These are phyloP conservation scores for Monilinia fructigena DNA, from an alignment of 2,329 filamentous ascomycete species.

Conservation along the genomic window DNA sequence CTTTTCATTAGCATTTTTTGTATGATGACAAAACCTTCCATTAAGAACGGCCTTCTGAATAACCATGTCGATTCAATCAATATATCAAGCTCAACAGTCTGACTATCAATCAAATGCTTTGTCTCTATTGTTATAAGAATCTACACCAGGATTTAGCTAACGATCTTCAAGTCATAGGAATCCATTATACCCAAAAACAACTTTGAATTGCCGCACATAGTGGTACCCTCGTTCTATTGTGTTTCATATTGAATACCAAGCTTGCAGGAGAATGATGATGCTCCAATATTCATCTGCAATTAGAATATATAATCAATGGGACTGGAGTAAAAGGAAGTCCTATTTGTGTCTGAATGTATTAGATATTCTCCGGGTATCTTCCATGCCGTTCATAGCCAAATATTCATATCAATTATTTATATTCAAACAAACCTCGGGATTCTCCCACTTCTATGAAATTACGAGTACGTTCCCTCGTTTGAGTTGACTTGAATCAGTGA, in stretches of 20 bases:
- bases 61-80: conserved; percentile 53
- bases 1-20: conserved; percentile 27
- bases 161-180: conserved; percentile 5
- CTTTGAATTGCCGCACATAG: neutral
- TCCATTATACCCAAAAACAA: neutral
- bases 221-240: neutral
- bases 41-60: conserved; percentile 69
- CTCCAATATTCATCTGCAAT: neutral
- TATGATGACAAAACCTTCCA: conserved; percentile 55
- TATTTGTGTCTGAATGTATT: neutral
- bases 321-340: neutral
- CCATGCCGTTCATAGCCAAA: neutral
- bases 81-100: conserved; percentile 67
- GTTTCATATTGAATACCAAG: neutral
- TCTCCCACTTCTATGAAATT: no score
- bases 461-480: neutral
- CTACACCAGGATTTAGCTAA: conserved; percentile 12
- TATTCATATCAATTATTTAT: neutral
- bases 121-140: neutral
- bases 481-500: neutral
- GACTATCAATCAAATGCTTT: conserved; percentile 39
- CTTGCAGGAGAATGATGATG: neutral
- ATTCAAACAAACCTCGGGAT: neutral
- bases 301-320: neutral
- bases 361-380: neutral